Evolutionary conservation across 345 rosid genomes (phyloP), one percentile per base, ranked within the genome.

Genomic region (Lepidium sativum): DNA sequence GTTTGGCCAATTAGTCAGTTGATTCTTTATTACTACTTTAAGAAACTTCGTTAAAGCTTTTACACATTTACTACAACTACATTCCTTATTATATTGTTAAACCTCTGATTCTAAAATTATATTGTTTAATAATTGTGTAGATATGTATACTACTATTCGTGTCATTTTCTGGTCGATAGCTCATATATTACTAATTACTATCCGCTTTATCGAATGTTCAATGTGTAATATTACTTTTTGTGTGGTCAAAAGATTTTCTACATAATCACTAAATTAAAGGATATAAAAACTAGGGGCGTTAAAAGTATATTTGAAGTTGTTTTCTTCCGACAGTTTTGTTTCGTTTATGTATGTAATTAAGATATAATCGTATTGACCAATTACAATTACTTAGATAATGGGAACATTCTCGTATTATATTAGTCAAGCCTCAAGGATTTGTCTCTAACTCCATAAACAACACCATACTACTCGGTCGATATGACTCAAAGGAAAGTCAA

Each of bases 401-500:
- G 72, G 33, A 40, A 0, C 65, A 68, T 29, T 58, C 65, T 20
- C 49, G 25, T 37, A 56, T 55, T 47, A 47, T 57, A 21, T 29
- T 20, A 58, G 50, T 58, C 29, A 49, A 59, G 65, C 29, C 18
- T 39, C 2, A 45, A 58, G 65, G 60, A 20, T 59, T 32, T 59
- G 66, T 68, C 73, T 49, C 58, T 49, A 43, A 33, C 42, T 13
- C 6, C 33, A 5, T 58, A 43, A 39, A 58, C 65, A 49, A 45
- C 6, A 31, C 38, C 54, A 47, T 27, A 45, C 63, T 35, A 45
- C 21, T 47, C 39, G 34, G 18, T 56, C n/a, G 37, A 44, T 45
- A 35, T 55, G 71, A 45, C 57, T 48, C n/a, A 9, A 50, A 16
- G 43, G 37, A 60, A 40, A 69, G 67, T 60, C 73, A 60, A 60